Percentiles rank a stretch among this genome's conserved stretches.
Evolutionary conservation across 176 grass and related monocot species (phyloP).

Genomic region (Alloteropsis semialata): DNA sequence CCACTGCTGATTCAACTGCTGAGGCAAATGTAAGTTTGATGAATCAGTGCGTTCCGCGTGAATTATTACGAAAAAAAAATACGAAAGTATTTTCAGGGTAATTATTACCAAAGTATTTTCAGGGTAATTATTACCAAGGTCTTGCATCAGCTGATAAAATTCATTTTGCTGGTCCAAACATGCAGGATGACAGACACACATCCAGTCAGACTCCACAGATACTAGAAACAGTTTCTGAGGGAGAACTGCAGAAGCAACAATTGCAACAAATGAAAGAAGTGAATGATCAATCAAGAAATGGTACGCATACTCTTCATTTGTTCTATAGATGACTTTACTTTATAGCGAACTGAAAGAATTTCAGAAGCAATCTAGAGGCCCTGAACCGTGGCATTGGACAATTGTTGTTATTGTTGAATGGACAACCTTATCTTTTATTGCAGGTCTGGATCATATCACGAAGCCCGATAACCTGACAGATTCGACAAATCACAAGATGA

Average conservation of each 20-base stretch:
- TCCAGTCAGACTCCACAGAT: not conserved
- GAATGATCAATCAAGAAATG: constrained; percentile 22
- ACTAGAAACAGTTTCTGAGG: not conserved
- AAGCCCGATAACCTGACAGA: not conserved
- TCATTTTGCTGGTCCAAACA: not conserved
- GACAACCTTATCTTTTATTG: constrained; percentile 14
- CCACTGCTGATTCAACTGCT: not conserved
- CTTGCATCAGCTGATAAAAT: not conserved
- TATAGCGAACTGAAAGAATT: not conserved
- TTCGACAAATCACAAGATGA: not conserved
- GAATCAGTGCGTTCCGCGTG: not conserved
- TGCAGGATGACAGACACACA: constrained; percentile 25
- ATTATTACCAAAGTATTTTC: not conserved
- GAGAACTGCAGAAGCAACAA: constrained; percentile 14
- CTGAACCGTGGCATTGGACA: not conserved
- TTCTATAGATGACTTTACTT: constrained; percentile 9
- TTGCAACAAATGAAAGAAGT: constrained; percentile 3
- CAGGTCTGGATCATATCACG: constrained; percentile 30
- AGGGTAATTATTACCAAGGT: not conserved
- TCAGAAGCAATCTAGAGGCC: too few species aligned
- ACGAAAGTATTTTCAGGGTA: too few species aligned
- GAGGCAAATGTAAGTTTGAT: constrained; percentile 44
- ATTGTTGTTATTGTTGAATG: not conserved
- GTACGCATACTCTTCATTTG: constrained; percentile 35
- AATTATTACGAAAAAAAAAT: not conserved